Conservation (phyloP, 305 asterid species). For the Petunia hybrid region DNA sequence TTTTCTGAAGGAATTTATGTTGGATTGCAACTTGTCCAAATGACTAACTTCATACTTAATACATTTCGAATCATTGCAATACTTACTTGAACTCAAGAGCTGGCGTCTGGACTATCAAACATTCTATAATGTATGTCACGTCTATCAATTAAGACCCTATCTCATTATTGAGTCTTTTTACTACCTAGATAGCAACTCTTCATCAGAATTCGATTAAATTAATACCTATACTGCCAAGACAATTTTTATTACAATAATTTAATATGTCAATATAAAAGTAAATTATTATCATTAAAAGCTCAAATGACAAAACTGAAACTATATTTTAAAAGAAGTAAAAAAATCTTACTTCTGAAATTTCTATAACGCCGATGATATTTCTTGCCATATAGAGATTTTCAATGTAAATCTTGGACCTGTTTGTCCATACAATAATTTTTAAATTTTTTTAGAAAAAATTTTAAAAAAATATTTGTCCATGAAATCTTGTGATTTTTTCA, state of each 20-base stretch:
- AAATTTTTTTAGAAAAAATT: no score
- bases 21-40: slow-evolving; percentile 11
- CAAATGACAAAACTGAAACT: not conserved
- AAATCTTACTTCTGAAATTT: slow-evolving; percentile 8
- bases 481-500: no score
- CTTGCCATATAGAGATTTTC: no score
- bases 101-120: not conserved
- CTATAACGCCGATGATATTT: not conserved
- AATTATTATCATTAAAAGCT: not conserved
- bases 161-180: not conserved
- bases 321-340: not conserved
- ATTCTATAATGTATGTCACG: not conserved
- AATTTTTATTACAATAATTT: not conserved
- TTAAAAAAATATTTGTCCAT: no score
- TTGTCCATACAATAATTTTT: no score
- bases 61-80: not conserved
- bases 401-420: no score
- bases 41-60: not conserved
- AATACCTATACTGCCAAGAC: not conserved
- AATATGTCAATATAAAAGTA: not conserved
- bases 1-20: slow-evolving; percentile 14
- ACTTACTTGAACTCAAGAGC: not conserved
- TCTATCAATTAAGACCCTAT: not conserved
- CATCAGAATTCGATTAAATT: not conserved
- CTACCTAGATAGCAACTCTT: no score